phyloP scores from a whole-genome alignment of 257 asterid genomes.

The Solanum infundibuliforme region DNA sequence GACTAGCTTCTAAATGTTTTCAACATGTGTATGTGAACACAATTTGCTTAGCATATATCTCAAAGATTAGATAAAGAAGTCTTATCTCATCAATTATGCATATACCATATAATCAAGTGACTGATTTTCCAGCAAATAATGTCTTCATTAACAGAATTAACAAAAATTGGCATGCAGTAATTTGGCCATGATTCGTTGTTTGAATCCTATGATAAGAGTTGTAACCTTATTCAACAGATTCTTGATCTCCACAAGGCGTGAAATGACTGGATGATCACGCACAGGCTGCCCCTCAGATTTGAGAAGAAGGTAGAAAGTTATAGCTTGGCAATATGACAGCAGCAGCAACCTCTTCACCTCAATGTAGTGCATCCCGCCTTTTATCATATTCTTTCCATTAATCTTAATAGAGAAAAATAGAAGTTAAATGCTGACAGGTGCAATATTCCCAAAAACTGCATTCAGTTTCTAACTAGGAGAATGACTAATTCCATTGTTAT shows the following conservation, averaged over 20 bases:
- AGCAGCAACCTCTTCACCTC: constrained; percentile 74
- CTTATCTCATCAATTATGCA: background rate
- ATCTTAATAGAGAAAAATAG: constrained; percentile 33
- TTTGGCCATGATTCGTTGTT: background rate
- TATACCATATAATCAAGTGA: background rate
- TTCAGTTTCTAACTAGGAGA: background rate
- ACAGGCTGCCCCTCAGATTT: constrained; percentile 89
- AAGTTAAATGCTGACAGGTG: background rate
- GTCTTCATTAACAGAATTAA: background rate
- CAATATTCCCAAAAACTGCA: background rate
- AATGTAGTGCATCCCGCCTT: constrained; percentile 52
- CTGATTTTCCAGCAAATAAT: background rate
- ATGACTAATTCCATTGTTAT: background rate
- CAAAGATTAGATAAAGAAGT: background rate
- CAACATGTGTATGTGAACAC: background rate
- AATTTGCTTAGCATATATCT: background rate
- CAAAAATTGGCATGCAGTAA: background rate
- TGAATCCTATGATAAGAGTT: background rate
- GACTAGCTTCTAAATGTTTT: too few relatives aligned
- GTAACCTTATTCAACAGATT: constrained; percentile 77
- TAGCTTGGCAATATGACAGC: constrained; percentile 89
- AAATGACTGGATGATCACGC: constrained; percentile 92
- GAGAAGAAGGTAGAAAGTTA: constrained; percentile 83
- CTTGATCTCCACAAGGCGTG: constrained; percentile 82
- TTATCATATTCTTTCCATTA: constrained; percentile 24